Base-by-base conservation (phyloP, 768 basidiomycete species). In the Strobilomyces confusus region DNA sequence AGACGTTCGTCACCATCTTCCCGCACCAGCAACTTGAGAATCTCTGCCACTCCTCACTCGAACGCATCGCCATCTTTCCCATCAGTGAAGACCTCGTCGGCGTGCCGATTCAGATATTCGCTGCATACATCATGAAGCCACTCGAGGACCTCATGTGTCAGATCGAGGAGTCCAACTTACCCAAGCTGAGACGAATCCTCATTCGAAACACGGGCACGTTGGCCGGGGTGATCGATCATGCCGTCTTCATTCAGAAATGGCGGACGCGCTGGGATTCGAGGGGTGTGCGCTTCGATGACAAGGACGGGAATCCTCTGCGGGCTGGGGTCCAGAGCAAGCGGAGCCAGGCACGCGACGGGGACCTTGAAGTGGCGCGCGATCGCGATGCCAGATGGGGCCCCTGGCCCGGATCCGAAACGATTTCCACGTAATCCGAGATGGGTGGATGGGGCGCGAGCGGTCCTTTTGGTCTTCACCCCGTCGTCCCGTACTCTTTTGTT, bases 61-160 rank as follows among this genome's bases (percentile, higher is more conserved):
- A 65, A 37, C 70, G 73, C n/a, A 77, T 79, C 17, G 77, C 76
- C 33, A 72, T 79, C 47, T 64, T 71, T 19, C 77, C 78, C n/a
- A 59, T 69, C 30, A 65, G 69, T 36, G 77, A 76, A 20, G 65
- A 76, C 23, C 34, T 63, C 8, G 64, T 72, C 11, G 63, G 59
- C 2, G 75, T 75, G 3, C 78, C 77, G 1, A 48, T 56, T 9
- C 67, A 65, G 23, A 63, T 76, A 41, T 77, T 74, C 43, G 58
- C 63, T 5, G 62, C 66, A 20, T 76, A 76, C 20, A 71, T 79
- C 26, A 65, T 79, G 62, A 62, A 57, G 19, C 76, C 76, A 7
- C 64, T 78, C 19, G 74, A 76, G 25, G 64, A 61, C n/a, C 51
- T 76, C 13, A 63, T 78, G 57, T 63, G 64, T 40, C 64, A 69